These are phyloP conservation scores for Juncus inflexus DNA, from an alignment of 176 grass and related monocot species.

Conservation along the genomic window DNA sequence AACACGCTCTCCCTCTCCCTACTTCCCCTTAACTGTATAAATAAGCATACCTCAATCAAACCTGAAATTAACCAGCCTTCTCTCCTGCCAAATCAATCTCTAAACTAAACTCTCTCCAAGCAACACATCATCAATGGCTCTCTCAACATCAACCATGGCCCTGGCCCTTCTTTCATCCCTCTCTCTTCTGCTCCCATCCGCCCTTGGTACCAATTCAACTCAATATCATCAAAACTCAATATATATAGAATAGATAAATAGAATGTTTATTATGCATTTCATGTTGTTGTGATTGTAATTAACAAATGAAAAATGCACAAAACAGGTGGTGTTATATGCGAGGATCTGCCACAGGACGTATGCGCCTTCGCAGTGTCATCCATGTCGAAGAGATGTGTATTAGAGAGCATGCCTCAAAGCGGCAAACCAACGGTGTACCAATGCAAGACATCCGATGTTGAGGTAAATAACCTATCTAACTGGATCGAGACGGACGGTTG, in stretches of 20 bases:
- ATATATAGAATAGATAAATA: not conserved
- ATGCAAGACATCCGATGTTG: conserved; percentile 70
- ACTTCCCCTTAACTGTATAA: not conserved
- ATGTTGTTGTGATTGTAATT: not conserved
- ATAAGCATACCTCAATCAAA: not conserved
- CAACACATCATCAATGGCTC: conserved; percentile 39
- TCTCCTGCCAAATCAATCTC: conserved; percentile 4
- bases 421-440: conserved; percentile 39
- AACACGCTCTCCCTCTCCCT: not conserved
- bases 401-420: conserved; percentile 46
- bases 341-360: conserved; percentile 46
- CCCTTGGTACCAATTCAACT: conserved; percentile 29
- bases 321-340: conserved; percentile 47
- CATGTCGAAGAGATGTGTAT: conserved; percentile 54
- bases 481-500: conserved; percentile 31
- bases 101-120: not conserved
- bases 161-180: conserved; percentile 31
- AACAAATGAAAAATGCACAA: not conserved
- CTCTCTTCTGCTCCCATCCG: conserved; percentile 35
- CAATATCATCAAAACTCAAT: not conserved
- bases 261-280: not conserved
- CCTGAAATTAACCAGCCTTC: not conserved
- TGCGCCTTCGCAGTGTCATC: conserved; percentile 73
- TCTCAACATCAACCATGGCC: conserved; percentile 6
- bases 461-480: conserved; percentile 31